Conservation (phyloP, 495 filamentous ascomycete genomes). For the Immersiella caudata region DNA sequence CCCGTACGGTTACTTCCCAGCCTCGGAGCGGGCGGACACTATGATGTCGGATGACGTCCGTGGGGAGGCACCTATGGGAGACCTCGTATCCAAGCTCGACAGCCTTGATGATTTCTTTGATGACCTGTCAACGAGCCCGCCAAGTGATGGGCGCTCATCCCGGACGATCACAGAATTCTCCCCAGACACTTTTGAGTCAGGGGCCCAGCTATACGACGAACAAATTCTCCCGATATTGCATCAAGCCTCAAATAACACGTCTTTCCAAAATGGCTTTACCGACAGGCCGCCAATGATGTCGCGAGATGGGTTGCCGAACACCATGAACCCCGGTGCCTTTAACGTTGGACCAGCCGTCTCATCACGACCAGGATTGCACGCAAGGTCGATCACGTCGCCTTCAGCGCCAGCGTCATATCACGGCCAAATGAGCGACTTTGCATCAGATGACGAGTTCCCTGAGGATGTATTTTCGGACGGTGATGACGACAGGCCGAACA, state of each 20-base stretch:
- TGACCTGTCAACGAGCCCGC: slow-evolving; percentile 53
- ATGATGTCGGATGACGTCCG: slow-evolving; percentile 89
- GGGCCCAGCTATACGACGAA: slow-evolving; percentile 89
- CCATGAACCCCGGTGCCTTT: slow-evolving; percentile 67
- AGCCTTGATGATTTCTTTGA: slow-evolving; percentile 97
- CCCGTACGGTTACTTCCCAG: slow-evolving; percentile 75
- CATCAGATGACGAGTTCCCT: slow-evolving; percentile 54
- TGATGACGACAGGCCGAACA: slow-evolving; percentile 49
- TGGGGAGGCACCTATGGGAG: slow-evolving; percentile 69
- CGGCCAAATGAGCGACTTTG: slow-evolving; percentile 58
- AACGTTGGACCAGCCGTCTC: slow-evolving; percentile 33
- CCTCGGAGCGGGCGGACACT: slow-evolving; percentile 70
- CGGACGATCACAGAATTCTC: slow-evolving; percentile 66
- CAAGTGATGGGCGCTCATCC: slow-evolving; percentile 60
- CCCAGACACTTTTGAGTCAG: slow-evolving; percentile 66
- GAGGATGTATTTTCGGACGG: slow-evolving; percentile 58
- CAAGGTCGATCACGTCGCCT: slow-evolving; percentile 75
- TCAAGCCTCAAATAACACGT: slow-evolving; percentile 65
- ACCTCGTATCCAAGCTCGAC: slow-evolving; percentile 87
- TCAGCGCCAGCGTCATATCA: slow-evolving; percentile 60
- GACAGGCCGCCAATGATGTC: slow-evolving; percentile 61
- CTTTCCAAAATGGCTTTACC: slow-evolving; percentile 86
- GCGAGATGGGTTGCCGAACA: slow-evolving; percentile 51
- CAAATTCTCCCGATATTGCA: slow-evolving; percentile 89
- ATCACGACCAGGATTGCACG: slow-evolving; percentile 60